These are phyloP conservation scores for Tetrapisispora nanseiensis DNA, from an alignment of 805 yeast genomes.

Conservation along the genomic window DNA sequence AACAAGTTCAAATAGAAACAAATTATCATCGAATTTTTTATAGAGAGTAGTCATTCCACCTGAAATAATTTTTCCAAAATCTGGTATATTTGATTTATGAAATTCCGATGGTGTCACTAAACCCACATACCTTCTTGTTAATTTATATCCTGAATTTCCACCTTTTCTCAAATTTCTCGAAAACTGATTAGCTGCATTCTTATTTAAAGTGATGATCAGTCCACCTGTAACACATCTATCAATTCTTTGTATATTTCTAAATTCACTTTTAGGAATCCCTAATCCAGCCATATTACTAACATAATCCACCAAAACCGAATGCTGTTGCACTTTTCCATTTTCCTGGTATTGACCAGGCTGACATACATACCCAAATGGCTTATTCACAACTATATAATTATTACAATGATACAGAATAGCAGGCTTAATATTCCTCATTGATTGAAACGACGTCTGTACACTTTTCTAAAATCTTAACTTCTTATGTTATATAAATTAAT, in stretches of 20 bases:
- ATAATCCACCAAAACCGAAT: slow-evolving; percentile 15
- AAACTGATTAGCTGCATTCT: slow-evolving; percentile 27
- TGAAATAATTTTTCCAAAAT: neutral
- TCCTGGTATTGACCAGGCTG: slow-evolving; percentile 22
- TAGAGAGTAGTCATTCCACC: slow-evolving; percentile 10
- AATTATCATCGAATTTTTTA: slow-evolving; percentile 11
- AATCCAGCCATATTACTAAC: slow-evolving; percentile 4
- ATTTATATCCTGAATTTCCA: slow-evolving; percentile 29
- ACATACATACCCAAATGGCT: slow-evolving; percentile 29
- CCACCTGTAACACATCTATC: slow-evolving; percentile 36
- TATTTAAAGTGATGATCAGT: slow-evolving; percentile 29
- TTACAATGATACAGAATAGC: slow-evolving; percentile 10
- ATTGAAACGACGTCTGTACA: neutral
- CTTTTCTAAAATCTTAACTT: neutral
- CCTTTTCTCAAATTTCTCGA: slow-evolving; percentile 27
- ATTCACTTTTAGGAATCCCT: slow-evolving; percentile 1
- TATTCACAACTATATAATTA: slow-evolving; percentile 29
- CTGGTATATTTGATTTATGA: neutral
- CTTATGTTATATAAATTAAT: too few species aligned
- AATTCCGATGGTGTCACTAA: slow-evolving; percentile 8
- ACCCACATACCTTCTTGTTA: slow-evolving; percentile 32
- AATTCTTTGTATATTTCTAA: slow-evolving; percentile 31
- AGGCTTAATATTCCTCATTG: neutral
- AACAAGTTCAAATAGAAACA: slow-evolving; percentile 25
- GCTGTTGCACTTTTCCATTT: neutral